Conservation (phyloP, 78 protist genomes). For the Bigelowiella natans region DNA sequence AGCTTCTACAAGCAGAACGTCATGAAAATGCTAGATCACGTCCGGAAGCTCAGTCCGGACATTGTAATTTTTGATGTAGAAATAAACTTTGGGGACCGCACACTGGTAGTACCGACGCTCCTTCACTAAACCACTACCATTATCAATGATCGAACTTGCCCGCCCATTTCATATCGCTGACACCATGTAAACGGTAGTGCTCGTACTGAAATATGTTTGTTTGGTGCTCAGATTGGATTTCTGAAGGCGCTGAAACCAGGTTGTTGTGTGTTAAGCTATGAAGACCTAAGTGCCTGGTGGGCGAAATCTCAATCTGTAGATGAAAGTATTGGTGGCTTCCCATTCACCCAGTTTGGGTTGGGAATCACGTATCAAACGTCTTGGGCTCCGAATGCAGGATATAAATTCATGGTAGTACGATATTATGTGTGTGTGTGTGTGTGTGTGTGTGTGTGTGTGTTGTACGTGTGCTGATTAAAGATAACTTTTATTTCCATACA, state of each 20-base stretch:
- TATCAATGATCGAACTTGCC: too few species aligned
- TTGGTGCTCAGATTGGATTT: neutral
- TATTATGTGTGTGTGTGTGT: too few species aligned
- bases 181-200: too few species aligned
- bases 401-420: neutral
- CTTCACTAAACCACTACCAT: neutral
- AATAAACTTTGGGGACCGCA: neutral
- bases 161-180: too few species aligned
- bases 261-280: neutral
- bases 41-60: neutral
- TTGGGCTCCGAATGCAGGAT: neutral
- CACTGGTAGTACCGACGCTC: neutral
- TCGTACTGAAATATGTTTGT: neutral
- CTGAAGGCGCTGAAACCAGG: neutral
- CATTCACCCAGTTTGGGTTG: neutral
- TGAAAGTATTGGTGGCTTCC: neutral
- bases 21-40: neutral
- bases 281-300: neutral
- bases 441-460: too few species aligned
- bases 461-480: too few species aligned
- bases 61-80: neutral
- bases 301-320: neutral
- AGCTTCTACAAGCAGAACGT: neutral
- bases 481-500: too few species aligned
- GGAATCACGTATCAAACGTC: neutral